These are phyloP conservation scores for Xylariaceae sp. DNA, from an alignment of 2,329 filamentous ascomycete species.

Conservation along the genomic window DNA sequence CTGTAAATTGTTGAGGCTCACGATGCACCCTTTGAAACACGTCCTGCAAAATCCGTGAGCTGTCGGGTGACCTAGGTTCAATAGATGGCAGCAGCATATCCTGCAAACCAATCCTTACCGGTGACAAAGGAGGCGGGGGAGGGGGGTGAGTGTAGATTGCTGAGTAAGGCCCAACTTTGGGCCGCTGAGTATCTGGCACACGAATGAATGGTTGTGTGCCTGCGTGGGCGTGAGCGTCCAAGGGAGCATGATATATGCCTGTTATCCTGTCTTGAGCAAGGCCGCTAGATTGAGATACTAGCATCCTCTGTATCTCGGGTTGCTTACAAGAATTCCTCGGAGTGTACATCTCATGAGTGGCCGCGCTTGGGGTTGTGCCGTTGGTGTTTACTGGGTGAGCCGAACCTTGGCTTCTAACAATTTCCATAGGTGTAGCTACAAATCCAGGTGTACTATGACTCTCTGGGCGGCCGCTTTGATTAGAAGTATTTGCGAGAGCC, in stretches of 20 bases:
- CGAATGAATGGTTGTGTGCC: constrained; percentile 33
- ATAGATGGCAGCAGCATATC: constrained; percentile 44
- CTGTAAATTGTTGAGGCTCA: constrained; percentile 31
- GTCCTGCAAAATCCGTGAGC: constrained; percentile 19
- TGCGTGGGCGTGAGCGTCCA: constrained; percentile 21
- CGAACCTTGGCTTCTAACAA: constrained; percentile 32
- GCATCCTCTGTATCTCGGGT: constrained; percentile 9
- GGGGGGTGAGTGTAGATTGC: constrained; percentile 22
- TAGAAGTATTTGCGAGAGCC: constrained; percentile 36
- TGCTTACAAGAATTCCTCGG: constrained; percentile 12
- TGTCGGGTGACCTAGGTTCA: constrained; percentile 41
- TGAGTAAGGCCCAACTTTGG: constrained; percentile 44
- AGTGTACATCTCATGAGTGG: constrained; percentile 7
- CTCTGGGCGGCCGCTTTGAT: constrained; percentile 22
- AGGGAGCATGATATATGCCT: constrained; percentile 13
- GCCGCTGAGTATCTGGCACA: constrained; percentile 34
- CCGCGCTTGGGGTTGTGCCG: constrained; percentile 12
- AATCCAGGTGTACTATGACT: constrained; percentile 28
- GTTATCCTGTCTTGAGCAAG: not conserved
- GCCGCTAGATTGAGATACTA: not conserved
- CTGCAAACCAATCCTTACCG: constrained; percentile 39
- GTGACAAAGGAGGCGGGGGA: constrained; percentile 33
- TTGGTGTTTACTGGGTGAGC: constrained; percentile 22
- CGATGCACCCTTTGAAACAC: constrained; percentile 25
- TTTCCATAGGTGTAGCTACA: constrained; percentile 29